Conservation (phyloP, 768 basidiomycete species). For the Pisolithus sp. region DNA sequence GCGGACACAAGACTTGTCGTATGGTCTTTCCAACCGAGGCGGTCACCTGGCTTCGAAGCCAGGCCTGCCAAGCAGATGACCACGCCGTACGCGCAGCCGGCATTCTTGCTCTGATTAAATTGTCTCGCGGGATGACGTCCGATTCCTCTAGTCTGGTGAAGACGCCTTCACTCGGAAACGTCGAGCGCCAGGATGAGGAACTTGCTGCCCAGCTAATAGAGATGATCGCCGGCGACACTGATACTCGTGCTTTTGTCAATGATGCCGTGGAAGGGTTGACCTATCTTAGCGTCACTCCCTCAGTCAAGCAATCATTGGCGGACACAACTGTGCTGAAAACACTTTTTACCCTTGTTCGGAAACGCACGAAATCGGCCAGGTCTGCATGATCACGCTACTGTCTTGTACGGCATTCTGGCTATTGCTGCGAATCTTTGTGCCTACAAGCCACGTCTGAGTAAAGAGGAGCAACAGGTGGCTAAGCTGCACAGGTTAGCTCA, state of each 20-base stretch:
- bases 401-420: conserved; percentile 72
- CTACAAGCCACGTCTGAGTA: conserved; percentile 63
- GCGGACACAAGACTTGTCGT: conserved; percentile 69
- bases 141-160: conserved; percentile 29
- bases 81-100: conserved; percentile 50
- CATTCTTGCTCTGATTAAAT: conserved; percentile 72
- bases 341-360: conserved; percentile 53
- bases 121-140: conserved; percentile 49
- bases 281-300: conserved; percentile 64
- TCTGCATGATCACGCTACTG: conserved; percentile 37
- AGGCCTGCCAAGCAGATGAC: conserved; percentile 44
- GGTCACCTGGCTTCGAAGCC: conserved; percentile 60
- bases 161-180: conserved; percentile 2
- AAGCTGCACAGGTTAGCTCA: conserved; percentile 74
- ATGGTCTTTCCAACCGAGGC: conserved; percentile 50
- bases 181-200: conserved; percentile 31
- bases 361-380: conserved; percentile 33
- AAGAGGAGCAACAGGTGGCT: conserved; percentile 79
- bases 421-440: conserved; percentile 71
- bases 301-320: conserved; percentile 58
- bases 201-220: conserved; percentile 52
- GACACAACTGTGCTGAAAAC: conserved; percentile 49
- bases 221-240: conserved; percentile 38
- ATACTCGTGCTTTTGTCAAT: conserved; percentile 37
- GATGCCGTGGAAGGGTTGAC: conserved; percentile 82